Percentiles rank a stretch among this genome's conserved stretches.
These are phyloP conservation scores for Aquilaria sinensis DNA, from an alignment of 345 rosid genomes.

Conservation along the genomic window DNA sequence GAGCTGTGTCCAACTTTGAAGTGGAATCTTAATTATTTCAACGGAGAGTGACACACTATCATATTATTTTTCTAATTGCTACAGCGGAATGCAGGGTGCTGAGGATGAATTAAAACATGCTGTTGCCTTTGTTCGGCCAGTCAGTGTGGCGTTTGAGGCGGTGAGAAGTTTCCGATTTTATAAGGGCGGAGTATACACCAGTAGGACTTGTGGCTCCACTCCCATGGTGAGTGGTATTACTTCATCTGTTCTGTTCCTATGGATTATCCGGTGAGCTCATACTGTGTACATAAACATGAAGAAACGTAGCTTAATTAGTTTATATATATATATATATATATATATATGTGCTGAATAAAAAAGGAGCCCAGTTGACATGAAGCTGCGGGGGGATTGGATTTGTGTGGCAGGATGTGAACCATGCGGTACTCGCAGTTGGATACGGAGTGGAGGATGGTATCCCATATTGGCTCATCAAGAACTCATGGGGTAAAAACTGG, in stretches of 20 bases:
- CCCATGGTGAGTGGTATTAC: conserved; percentile 43
- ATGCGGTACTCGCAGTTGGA: conserved; percentile 83
- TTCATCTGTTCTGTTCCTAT: too few species aligned
- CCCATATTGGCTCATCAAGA: conserved; percentile 80
- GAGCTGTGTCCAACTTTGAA: too few species aligned
- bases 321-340: too few species aligned
- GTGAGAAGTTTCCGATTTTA: conserved; percentile 51
- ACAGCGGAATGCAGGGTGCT: conserved; percentile 45
- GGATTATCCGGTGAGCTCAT: too few species aligned
- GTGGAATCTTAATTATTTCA: too few species aligned
- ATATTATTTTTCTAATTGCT: too few species aligned
- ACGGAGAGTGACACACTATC: too few species aligned
- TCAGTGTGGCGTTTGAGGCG: conserved; percentile 79
- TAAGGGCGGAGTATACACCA: conserved; percentile 71
- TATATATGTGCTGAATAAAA: too few species aligned
- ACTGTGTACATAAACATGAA: too few species aligned
- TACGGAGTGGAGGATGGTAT: conserved; percentile 73
- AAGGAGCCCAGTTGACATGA: not conserved
- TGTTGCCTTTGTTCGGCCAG: conserved; percentile 71
- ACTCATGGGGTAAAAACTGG: conserved; percentile 79
- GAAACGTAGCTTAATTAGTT: too few species aligned
- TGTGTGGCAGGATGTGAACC: conserved; percentile 78
- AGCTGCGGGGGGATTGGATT: not conserved
- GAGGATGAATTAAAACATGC: conserved; percentile 84
- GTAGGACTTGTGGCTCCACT: conserved; percentile 49